Conservation (phyloP, 768 basidiomycete species). For the Lentinula edodes region DNA sequence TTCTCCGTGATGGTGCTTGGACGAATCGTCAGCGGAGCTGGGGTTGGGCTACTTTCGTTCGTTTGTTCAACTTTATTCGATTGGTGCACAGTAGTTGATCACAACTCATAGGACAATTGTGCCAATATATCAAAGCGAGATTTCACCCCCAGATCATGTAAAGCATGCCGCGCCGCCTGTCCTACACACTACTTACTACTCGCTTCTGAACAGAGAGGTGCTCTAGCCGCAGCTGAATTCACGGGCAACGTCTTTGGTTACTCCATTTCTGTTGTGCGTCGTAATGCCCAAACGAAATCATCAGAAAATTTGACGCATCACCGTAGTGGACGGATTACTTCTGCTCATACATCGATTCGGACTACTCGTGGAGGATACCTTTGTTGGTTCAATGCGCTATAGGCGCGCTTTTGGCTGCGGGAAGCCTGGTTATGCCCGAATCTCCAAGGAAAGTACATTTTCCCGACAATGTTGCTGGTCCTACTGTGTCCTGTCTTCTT, state of each 20-base stretch:
- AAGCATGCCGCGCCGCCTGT: not conserved
- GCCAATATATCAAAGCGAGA: constrained; percentile 93
- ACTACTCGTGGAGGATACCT: constrained; percentile 89
- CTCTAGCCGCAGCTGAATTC: constrained; percentile 92
- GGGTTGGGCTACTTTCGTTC: constrained; percentile 68
- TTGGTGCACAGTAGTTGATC: not conserved
- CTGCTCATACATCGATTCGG: constrained; percentile 80
- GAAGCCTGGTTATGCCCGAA: constrained; percentile 83
- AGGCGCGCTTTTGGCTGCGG: constrained; percentile 71
- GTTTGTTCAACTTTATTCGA: constrained; percentile 31
- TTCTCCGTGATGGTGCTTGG: constrained; percentile 58
- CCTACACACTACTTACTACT: not conserved
- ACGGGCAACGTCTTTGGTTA: constrained; percentile 92
- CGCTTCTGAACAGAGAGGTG: constrained; percentile 59
- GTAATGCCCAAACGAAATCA: not conserved
- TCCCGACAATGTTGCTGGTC: not conserved
- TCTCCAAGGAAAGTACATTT: constrained; percentile 61
- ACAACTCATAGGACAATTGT: constrained; percentile 66
- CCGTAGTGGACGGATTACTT: constrained; percentile 90
- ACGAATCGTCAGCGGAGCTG: constrained; percentile 35
- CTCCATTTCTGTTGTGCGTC: constrained; percentile 78
- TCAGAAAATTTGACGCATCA: not conserved
- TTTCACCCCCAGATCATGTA: constrained; percentile 88
- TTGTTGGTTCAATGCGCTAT: constrained; percentile 86
- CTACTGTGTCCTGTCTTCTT: not conserved